Evolutionary conservation across 768 basidiomycete species (phyloP).

Genomic region (Clitopilus hobsonii): DNA sequence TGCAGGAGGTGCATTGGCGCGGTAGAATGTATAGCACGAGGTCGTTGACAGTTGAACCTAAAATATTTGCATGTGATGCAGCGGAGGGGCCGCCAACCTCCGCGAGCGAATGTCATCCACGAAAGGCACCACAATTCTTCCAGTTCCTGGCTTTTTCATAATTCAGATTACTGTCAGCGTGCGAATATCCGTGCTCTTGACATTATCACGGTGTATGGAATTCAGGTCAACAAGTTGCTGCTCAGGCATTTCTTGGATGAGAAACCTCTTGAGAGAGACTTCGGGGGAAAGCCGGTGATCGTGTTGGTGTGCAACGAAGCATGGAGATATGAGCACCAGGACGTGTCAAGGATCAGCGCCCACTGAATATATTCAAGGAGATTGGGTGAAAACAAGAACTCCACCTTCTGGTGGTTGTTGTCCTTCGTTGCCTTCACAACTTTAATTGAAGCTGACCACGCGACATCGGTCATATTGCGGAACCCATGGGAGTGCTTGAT

Average conservation of each 20-base stretch:
- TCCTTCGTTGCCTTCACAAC: no score
- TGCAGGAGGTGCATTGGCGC: background rate
- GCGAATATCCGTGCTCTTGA: background rate
- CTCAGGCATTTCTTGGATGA: no score
- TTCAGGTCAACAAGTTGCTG: background rate
- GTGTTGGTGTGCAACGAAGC: no score
- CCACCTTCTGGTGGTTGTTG: no score
- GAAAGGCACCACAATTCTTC: conserved; percentile 8
- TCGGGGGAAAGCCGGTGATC: background rate
- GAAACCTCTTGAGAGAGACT: background rate
- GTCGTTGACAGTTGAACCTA: background rate
- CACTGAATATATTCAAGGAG: no score
- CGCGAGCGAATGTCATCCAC: conserved; percentile 15
- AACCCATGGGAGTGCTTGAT: no score
- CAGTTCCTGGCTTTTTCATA: background rate
- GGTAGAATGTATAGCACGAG: background rate
- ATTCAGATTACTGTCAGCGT: background rate
- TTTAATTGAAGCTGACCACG: no score
- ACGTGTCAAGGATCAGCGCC: no score
- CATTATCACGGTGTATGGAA: background rate
- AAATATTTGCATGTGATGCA: background rate
- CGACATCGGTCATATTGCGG: no score
- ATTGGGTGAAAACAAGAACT: no score
- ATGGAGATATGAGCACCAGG: no score
- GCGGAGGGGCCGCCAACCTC: conserved; percentile 1